Conservation (phyloP, 768 basidiomycete species). For the Pleurotus pulmonarius region DNA sequence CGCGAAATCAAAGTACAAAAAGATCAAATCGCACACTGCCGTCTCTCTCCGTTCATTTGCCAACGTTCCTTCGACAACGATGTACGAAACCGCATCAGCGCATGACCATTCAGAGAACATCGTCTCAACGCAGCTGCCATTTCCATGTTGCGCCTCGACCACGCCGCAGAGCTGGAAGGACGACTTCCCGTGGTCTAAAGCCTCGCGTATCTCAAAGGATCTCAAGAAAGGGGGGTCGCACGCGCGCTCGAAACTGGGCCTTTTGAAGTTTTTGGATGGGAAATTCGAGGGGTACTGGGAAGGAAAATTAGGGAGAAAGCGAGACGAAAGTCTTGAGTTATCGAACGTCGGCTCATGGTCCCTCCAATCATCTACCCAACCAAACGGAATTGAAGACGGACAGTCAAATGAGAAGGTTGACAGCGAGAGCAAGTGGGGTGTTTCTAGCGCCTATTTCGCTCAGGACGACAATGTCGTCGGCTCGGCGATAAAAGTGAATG, state of each 20-base stretch:
- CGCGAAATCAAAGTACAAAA: background rate
- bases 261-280: conserved; percentile 29
- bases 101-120: background rate
- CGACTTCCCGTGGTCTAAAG: conserved; percentile 27
- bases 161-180: background rate
- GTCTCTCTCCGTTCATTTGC: conserved; percentile 1
- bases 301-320: conserved; percentile 27
- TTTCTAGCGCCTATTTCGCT: conserved; percentile 16
- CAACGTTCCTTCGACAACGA: background rate
- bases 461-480: conserved; percentile 25
- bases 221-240: conserved; percentile 18
- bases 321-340: conserved; percentile 26
- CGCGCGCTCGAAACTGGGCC: conserved; percentile 23
- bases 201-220: conserved; percentile 21
- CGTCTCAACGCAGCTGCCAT: background rate
- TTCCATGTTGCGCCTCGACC: background rate
- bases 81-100: conserved; percentile 2
- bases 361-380: background rate
- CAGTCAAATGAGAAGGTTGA: conserved; percentile 11
- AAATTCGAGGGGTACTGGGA: conserved; percentile 23
- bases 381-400: background rate
- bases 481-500: conserved; percentile 24
- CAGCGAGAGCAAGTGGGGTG: background rate
- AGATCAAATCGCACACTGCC: background rate
- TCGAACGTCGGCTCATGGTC: conserved; percentile 31